A percentile compares a stretch with the other conserved stretches of the same genome.
Evolutionary conservation across 2,329 filamentous ascomycete species (phyloP).

Genomic region (Calycina herbarum): DNA sequence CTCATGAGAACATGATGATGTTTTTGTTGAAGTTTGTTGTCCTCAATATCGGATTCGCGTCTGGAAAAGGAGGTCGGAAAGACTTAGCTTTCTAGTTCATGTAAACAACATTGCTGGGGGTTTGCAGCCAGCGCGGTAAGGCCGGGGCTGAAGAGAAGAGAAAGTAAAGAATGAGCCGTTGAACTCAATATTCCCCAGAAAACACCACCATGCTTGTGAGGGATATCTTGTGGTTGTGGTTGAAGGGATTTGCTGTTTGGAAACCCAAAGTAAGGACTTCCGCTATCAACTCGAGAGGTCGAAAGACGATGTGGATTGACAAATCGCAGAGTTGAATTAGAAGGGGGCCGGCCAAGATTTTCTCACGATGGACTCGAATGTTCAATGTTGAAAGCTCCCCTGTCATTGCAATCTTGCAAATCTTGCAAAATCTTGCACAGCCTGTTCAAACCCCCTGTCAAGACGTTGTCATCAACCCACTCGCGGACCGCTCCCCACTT

Average conservation of each 20-base stretch:
- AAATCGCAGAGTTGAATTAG: not conserved
- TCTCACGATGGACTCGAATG: not conserved
- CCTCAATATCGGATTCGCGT: not conserved
- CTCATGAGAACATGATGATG: too few species aligned
- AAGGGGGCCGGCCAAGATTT: not conserved
- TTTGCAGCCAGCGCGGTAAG: not conserved
- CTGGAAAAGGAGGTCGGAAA: not conserved
- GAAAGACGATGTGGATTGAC: not conserved
- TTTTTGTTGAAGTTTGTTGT: not conserved
- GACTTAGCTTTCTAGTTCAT: not conserved
- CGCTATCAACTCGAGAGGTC: not conserved
- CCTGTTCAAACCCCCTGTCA: conserved; percentile 27
- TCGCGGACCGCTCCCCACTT: not conserved
- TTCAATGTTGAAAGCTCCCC: conserved; percentile 9
- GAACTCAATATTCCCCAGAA: conserved; percentile 1
- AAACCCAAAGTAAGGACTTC: not conserved
- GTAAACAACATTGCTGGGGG: not conserved
- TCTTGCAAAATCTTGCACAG: conserved; percentile 25
- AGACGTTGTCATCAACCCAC: conserved; percentile 10
- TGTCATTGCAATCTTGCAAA: conserved; percentile 28
- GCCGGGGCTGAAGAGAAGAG: not conserved
- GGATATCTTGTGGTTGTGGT: not conserved
- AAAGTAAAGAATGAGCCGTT: not conserved
- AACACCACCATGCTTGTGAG: not conserved
- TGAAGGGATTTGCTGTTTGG: not conserved